Base-by-base conservation (phyloP, 2,329 filamentous ascomycete species). In the Aspergillus tamarii region DNA sequence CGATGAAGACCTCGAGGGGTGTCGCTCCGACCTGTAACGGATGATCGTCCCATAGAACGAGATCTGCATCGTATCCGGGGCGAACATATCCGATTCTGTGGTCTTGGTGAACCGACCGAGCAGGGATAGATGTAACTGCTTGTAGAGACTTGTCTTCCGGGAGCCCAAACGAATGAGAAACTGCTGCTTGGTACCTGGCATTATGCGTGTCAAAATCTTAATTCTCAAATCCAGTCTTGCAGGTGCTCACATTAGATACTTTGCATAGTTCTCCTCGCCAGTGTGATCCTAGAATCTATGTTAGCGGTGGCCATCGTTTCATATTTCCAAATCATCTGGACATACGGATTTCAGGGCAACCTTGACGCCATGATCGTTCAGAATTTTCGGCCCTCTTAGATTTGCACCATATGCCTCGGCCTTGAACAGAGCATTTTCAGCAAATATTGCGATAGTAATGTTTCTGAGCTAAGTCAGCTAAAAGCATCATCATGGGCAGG, bases 361-460 rank as follows among this genome's bases (percentile, higher is more conserved):
- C 0, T 88, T 90, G 36, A 91, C 80, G 30, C 86, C 88, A 61
- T 85, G 83, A 26, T 91, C 88, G 67, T 87, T 87, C 0, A 91
- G 81, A 4, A 87, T 82, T 72, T 89, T 90, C 30, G 88, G 89
- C 1, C 89, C 88, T 64, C 85, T 85, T 72, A 90, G 87, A 12
- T 87, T 89, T 0, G 84, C 89, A 5, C 85, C 80, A 68, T 89
- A 90, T 0, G 88, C 80, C 76, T 91, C 89, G 1, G 85, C 82
- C 76, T 91, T 91, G 82, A 91, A 91, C 74, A 86, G 89, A 86
- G 90, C 90, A 72, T 88, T 90, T 71, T 91, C 88, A 11, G 89
- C 88, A 69, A 91, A 91, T 4, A 90, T 69, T 10, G 69, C 69
- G n/a, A 78, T n/a, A 85, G 89, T 19, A 82, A 84, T 4, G 83